phyloP scores from a whole-genome alignment of 2,329 filamentous ascomycete genomes.

The Chaetomium strumarium region DNA sequence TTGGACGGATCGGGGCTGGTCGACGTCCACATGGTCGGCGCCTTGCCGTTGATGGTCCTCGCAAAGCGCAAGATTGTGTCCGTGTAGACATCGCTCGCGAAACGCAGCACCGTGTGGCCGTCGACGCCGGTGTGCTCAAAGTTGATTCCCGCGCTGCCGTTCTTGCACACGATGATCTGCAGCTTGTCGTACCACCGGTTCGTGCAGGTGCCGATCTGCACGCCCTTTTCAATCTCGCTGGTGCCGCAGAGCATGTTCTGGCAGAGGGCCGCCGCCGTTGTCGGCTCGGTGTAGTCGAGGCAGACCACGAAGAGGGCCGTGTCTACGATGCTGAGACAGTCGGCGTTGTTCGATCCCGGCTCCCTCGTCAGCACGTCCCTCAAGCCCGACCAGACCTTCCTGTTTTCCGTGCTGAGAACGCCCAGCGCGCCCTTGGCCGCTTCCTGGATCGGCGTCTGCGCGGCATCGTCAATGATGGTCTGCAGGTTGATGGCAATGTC shows the following conservation, averaged over 20 bases:
- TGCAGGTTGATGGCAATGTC: conserved; percentile 88
- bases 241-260: conserved; percentile 98
- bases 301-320: conserved; percentile 89
- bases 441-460: conserved; percentile 83
- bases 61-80: conserved; percentile 96
- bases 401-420: conserved; percentile 91
- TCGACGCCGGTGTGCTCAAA: conserved; percentile 98
- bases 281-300: conserved; percentile 84
- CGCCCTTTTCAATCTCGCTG: conserved; percentile 82
- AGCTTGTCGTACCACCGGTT: conserved; percentile 99
- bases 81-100: conserved; percentile 93
- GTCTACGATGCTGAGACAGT: conserved; percentile 93
- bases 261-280: conserved; percentile 76
- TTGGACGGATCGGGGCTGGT: conserved; percentile 88
- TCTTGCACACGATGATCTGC: conserved; percentile 98
- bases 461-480: conserved; percentile 85
- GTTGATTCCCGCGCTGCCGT: conserved; percentile 96
- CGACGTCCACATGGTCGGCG: conserved; percentile 86
- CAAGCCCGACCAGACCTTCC: conserved; percentile 90
- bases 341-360: conserved; percentile 85
- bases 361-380: conserved; percentile 83
- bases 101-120: conserved; percentile 91
- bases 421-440: conserved; percentile 93
- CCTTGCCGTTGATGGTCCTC: conserved; percentile 87
- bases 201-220: conserved; percentile 95